These are phyloP conservation scores for Ambrosia hybrid DNA, from an alignment of 140 eudicot species.

Conservation along the genomic window DNA sequence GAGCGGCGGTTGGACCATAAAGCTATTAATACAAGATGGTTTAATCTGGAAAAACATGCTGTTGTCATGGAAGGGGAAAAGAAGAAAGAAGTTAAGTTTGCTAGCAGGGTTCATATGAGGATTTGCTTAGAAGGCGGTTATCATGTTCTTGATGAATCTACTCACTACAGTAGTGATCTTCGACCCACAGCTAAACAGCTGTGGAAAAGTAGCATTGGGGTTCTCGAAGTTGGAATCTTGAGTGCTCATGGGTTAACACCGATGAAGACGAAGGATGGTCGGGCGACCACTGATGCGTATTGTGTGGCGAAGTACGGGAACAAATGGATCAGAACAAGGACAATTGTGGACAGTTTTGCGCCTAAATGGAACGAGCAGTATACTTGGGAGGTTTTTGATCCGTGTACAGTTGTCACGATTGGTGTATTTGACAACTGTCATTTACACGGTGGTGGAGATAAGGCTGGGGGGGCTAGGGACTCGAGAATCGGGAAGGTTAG, in stretches of 20 bases:
- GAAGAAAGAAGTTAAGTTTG: slow-evolving; percentile 48
- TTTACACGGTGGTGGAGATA: slow-evolving; percentile 21
- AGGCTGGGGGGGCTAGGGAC: slow-evolving; percentile 2
- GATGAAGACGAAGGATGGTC: slow-evolving; percentile 49
- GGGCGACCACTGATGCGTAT: slow-evolving; percentile 50
- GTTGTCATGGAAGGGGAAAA: slow-evolving; percentile 44
- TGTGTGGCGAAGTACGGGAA: slow-evolving; percentile 60
- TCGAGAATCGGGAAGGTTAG: slow-evolving; percentile 27
- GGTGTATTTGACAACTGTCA: slow-evolving; percentile 30
- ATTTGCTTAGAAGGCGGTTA: slow-evolving; percentile 67
- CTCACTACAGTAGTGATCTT: slow-evolving; percentile 59
- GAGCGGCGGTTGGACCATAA: slow-evolving; percentile 52
- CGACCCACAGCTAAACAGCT: slow-evolving; percentile 56
- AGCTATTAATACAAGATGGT: slow-evolving; percentile 57
- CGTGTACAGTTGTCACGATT: slow-evolving; percentile 24
- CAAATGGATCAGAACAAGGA: slow-evolving; percentile 33
- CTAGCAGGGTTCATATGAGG: slow-evolving; percentile 65
- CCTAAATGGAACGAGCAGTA: slow-evolving; percentile 13
- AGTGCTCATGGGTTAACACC: slow-evolving; percentile 54
- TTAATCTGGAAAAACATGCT: slow-evolving; percentile 56
- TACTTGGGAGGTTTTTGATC: slow-evolving; percentile 33
- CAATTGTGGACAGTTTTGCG: slow-evolving; percentile 20
- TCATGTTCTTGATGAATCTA: slow-evolving; percentile 70
- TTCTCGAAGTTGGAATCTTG: slow-evolving; percentile 61
- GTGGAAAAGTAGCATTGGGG: slow-evolving; percentile 55